Evolutionary conservation across 139 green algal genomes (phyloP), one percentile per base, ranked within the genome.

Genomic region (Trebouxia sp.): DNA sequence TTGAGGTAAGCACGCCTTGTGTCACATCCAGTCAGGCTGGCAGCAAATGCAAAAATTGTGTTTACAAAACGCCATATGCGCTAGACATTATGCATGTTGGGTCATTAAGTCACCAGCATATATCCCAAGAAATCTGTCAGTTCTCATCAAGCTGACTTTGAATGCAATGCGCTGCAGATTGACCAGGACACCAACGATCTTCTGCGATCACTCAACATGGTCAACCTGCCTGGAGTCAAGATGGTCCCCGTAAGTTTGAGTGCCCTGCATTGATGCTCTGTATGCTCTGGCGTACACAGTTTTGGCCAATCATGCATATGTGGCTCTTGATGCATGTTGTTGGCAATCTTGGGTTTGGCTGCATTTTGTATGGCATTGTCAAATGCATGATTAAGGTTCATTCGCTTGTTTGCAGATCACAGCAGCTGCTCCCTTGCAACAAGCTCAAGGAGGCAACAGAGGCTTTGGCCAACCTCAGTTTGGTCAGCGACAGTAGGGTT

Each of bases 111-210:
- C n/a, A n/a, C n/a, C n/a, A n/a, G n/a, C n/a, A n/a, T n/a, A n/a
- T n/a, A n/a, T n/a, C n/a, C n/a, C n/a, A n/a, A n/a, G n/a, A n/a
- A n/a, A n/a, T n/a, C n/a, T n/a, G n/a, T n/a, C n/a, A n/a, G n/a
- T n/a, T n/a, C n/a, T n/a, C n/a, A n/a, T n/a, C n/a, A n/a, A n/a
- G n/a, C n/a, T n/a, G n/a, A n/a, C n/a, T n/a, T n/a, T n/a, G n/a
- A n/a, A n/a, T n/a, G n/a, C 45, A 32, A 15, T 1, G 48, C n/a
- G n/a, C 9, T 83, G 70, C 86, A 95, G 92, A 94, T 99, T n/a
- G 97, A 99, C 92, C 85, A 87, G 30, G 95, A 97, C 82, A 99
- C 97, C 48, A 87, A 97, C 88, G 97, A 99, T 5, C 98, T 99
- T 94, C 90, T 99, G 66, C 91, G 92, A 81, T 80, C 86, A 53